These are phyloP conservation scores for Botrytis tulipae DNA, from an alignment of 2,329 filamentous ascomycete species.

Conservation along the genomic window DNA sequence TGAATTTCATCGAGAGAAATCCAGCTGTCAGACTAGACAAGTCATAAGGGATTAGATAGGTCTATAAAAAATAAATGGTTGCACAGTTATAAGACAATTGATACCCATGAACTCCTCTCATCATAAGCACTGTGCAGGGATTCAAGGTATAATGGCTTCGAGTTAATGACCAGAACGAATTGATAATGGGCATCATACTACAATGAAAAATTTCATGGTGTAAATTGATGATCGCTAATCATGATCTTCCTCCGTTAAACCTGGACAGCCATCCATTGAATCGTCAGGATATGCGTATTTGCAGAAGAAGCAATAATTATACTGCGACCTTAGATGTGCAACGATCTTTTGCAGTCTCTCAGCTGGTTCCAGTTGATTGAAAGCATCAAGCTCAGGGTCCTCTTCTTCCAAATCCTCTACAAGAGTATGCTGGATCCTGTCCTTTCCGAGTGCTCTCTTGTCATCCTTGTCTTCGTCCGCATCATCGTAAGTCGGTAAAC, in stretches of 20 bases:
- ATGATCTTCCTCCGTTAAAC: slow-evolving; percentile 79
- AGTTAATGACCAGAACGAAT: not conserved
- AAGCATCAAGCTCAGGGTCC: slow-evolving; percentile 76
- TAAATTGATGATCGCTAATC: slow-evolving; percentile 43
- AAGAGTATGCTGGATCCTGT: slow-evolving; percentile 53
- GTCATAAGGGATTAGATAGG: slow-evolving; percentile 27
- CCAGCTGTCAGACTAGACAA: slow-evolving; percentile 74
- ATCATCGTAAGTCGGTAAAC: slow-evolving; percentile 66
- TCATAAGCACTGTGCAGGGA: not conserved
- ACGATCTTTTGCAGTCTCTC: slow-evolving; percentile 69
- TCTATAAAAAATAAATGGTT: slow-evolving; percentile 14
- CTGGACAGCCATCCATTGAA: slow-evolving; percentile 84
- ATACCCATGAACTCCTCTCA: not conserved
- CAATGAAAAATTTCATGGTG: slow-evolving; percentile 17
- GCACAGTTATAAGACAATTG: slow-evolving; percentile 2
- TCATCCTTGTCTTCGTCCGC: slow-evolving; percentile 71
- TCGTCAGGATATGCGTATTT: slow-evolving; percentile 76
- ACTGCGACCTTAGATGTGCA: slow-evolving; percentile 64
- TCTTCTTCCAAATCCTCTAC: slow-evolving; percentile 74
- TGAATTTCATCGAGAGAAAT: slow-evolving; percentile 89
- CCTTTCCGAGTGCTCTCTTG: slow-evolving; percentile 62
- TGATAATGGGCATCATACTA: slow-evolving; percentile 33
- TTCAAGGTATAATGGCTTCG: not conserved
- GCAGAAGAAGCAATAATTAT: slow-evolving; percentile 95
- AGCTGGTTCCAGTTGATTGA: slow-evolving; percentile 64